Evolutionary conservation across 73 alveolate species (phyloP).

Genomic region (Halteria grandinella): DNA sequence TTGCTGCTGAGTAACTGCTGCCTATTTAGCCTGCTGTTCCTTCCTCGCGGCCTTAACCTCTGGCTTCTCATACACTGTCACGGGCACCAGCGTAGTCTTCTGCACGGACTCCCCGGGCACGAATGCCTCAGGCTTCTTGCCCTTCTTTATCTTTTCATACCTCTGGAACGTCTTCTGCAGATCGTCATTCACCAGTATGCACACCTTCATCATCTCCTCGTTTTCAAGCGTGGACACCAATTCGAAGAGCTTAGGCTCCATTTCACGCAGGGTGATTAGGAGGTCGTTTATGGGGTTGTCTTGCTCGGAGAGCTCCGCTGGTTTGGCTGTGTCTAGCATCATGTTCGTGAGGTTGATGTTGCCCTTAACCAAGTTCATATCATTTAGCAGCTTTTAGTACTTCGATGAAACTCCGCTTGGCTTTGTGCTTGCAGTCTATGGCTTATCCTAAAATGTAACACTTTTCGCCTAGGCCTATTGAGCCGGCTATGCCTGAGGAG

Average conservation of each 20-base stretch:
- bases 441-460: too few relatives aligned
- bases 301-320: slow-evolving; percentile 33
- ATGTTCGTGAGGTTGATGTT: slow-evolving; percentile 62
- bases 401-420: slow-evolving; percentile 42
- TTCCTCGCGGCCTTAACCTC: not conserved
- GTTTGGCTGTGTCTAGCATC: slow-evolving; percentile 68
- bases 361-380: slow-evolving; percentile 60
- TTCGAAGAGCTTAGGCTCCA: slow-evolving; percentile 64
- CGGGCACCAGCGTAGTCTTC: slow-evolving; percentile 21
- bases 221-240: slow-evolving; percentile 61
- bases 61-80: slow-evolving; percentile 28
- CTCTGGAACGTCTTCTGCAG: slow-evolving; percentile 74
- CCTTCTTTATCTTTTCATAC: slow-evolving; percentile 78
- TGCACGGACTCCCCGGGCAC: slow-evolving; percentile 28
- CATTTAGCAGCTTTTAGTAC: slow-evolving; percentile 43
- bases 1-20: too few relatives aligned
- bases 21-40: too few relatives aligned
- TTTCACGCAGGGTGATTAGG: slow-evolving; percentile 43
- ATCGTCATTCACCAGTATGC: slow-evolving; percentile 82
- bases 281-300: slow-evolving; percentile 64
- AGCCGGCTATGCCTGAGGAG: slow-evolving; percentile 7
- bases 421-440: too few relatives aligned
- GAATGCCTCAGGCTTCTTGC: slow-evolving; percentile 79
- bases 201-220: slow-evolving; percentile 84
- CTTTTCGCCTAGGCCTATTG: slow-evolving; percentile 18